Percentiles rank a stretch among this genome's conserved stretches.
phyloP scores from a whole-genome alignment of 208 protist genomes.

The Acanthamoeba castellanii region DNA sequence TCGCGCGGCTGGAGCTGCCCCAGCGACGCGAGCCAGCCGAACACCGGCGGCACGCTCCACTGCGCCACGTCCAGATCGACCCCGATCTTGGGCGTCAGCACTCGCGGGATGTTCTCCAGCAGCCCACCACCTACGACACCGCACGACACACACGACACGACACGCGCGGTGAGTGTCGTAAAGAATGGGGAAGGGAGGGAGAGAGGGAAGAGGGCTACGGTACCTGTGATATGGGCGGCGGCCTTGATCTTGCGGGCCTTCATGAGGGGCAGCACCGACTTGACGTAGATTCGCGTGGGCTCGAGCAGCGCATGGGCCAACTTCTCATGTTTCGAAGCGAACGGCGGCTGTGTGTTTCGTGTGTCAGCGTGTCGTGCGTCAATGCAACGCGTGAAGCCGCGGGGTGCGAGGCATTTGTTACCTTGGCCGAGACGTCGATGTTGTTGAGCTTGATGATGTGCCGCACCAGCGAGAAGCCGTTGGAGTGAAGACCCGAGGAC shows the following conservation, averaged over 20 bases:
- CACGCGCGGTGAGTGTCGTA: not conserved
- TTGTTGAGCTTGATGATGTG: conserved; percentile 78
- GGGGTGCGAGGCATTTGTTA: not conserved
- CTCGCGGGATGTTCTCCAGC: conserved; percentile 87
- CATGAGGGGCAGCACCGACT: conserved; percentile 82
- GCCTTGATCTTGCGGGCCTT: conserved; percentile 80
- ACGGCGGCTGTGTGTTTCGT: conserved; percentile 39
- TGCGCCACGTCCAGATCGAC: conserved; percentile 74
- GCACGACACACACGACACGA: no score
- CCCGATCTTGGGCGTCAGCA: conserved; percentile 71
- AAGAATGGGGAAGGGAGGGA: not conserved
- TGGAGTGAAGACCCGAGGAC: conserved; percentile 88
- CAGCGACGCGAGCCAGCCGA: conserved; percentile 83
- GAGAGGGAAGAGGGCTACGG: not conserved
- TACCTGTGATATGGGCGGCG: conserved; percentile 88
- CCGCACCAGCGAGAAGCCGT: conserved; percentile 90
- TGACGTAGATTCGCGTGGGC: conserved; percentile 88
- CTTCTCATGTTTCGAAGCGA: conserved; percentile 40
- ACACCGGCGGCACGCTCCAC: conserved; percentile 85
- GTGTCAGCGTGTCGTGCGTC: no score
- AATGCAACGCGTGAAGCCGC: no score
- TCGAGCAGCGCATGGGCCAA: conserved; percentile 83
- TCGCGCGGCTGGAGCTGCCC: conserved; percentile 77
- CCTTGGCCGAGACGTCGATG: conserved; percentile 34
- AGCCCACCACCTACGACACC: conserved; percentile 83